phyloP scores from a whole-genome alignment of 176 grass and related monocot species.

The Ampelocalamus luodianensis region DNA sequence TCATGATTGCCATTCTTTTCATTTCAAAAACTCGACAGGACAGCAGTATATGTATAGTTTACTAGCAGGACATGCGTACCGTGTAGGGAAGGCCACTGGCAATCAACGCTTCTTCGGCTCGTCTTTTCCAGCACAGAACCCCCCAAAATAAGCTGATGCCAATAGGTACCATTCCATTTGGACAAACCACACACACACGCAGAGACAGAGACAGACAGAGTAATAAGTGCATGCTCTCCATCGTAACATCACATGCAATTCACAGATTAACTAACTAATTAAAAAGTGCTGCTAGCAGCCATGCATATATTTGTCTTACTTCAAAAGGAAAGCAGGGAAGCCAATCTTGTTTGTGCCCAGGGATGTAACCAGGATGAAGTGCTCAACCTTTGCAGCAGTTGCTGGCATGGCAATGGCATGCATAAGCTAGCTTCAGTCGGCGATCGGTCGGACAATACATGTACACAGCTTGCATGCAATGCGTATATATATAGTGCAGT shows the following conservation, averaged over 20 bases:
- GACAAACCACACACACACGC: too few species aligned
- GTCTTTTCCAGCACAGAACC: constrained; percentile 81
- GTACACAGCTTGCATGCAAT: too few species aligned
- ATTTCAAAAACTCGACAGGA: too few species aligned
- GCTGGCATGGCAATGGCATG: constrained; percentile 33
- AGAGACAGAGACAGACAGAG: neutral
- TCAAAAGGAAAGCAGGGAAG: constrained; percentile 82
- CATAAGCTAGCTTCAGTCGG: too few species aligned
- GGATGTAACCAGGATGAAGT: constrained; percentile 94
- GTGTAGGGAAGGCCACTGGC: constrained; percentile 84
- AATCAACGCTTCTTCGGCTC: constrained; percentile 86
- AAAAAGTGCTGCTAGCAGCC: too few species aligned
- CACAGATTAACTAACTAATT: too few species aligned
- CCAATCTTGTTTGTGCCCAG: constrained; percentile 81
- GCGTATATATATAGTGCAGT: neutral
- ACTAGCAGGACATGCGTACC: constrained; percentile 37
- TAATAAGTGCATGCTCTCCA: too few species aligned
- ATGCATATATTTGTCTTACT: constrained; percentile 36
- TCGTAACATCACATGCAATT: too few species aligned
- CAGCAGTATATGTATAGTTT: too few species aligned
- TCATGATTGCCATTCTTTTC: too few species aligned
- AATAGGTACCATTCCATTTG: too few species aligned
- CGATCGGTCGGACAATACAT: too few species aligned
- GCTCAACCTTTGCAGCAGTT: constrained; percentile 63
- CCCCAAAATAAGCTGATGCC: constrained; percentile 81